Evolutionary conservation across 345 rosid species (phyloP).

Genomic region (Hibiscus mutabilis): DNA sequence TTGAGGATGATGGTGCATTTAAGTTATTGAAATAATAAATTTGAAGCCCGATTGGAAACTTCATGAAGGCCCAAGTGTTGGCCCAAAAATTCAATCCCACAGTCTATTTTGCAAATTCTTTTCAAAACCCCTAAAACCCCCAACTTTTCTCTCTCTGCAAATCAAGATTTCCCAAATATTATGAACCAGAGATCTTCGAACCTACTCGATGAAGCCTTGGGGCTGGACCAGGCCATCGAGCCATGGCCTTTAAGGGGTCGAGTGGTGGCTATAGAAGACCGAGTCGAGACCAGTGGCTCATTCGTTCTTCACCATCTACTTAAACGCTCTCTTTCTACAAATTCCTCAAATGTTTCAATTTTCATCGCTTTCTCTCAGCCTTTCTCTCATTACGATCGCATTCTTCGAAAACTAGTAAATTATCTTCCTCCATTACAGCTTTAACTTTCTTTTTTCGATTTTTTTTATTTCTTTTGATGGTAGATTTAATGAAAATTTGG

Average conservation of each 20-base stretch:
- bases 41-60: neutral
- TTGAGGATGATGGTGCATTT: too few species aligned
- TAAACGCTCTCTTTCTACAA: constrained; percentile 56
- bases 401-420: constrained; percentile 67
- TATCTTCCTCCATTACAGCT: neutral
- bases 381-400: constrained; percentile 83
- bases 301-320: constrained; percentile 75
- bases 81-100: neutral
- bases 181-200: constrained; percentile 41
- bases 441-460: neutral
- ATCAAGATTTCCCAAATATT: neutral
- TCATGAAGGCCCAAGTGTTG: too few species aligned
- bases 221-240: constrained; percentile 36
- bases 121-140: constrained; percentile 5
- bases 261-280: constrained; percentile 56
- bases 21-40: neutral
- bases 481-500: neutral
- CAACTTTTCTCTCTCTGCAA: neutral
- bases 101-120: neutral
- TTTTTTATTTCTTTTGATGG: neutral
- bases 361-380: constrained; percentile 74
- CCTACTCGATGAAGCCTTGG: constrained; percentile 66
- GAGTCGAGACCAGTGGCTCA: constrained; percentile 77
- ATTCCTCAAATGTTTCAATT: constrained; percentile 42
- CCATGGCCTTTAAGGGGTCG: constrained; percentile 44